Conservation (phyloP, 345 rosid genomes). For the Eucalyptus sp. region DNA sequence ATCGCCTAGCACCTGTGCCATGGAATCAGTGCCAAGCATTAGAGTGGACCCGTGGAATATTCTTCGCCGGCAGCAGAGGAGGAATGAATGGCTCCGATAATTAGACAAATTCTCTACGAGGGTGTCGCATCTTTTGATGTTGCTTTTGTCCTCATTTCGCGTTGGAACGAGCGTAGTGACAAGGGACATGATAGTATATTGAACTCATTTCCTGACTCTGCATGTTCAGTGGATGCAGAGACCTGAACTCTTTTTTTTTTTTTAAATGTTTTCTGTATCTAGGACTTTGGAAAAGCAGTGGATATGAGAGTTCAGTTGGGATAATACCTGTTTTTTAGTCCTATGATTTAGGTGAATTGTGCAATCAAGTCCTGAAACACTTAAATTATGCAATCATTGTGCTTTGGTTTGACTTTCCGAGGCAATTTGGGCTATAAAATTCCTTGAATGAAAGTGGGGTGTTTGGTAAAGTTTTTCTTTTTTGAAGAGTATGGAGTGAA, state of each 20-base stretch:
- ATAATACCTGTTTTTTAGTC: background rate
- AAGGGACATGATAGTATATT: background rate
- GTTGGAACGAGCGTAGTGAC: background rate
- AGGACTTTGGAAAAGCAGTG: background rate
- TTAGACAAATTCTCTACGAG: background rate
- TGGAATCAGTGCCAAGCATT: background rate
- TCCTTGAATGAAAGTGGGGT: background rate
- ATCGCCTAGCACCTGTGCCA: background rate
- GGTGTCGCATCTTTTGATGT: background rate
- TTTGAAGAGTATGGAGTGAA: fast-evolving
- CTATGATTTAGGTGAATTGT: background rate
- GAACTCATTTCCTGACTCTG: background rate
- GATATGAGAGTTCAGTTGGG: background rate
- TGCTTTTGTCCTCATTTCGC: background rate
- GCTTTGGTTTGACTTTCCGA: background rate
- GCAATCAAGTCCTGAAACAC: background rate
- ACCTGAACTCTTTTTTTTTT: background rate
- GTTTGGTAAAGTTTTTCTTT: background rate
- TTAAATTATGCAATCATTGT: background rate
- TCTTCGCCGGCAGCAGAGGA: background rate
- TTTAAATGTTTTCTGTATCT: background rate
- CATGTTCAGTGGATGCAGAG: background rate
- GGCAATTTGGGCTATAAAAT: background rate
- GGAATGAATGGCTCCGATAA: background rate
- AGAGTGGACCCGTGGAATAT: background rate